Evolutionary conservation across 768 basidiomycete genomes (phyloP).

Genomic region (Tricholomella constricta): DNA sequence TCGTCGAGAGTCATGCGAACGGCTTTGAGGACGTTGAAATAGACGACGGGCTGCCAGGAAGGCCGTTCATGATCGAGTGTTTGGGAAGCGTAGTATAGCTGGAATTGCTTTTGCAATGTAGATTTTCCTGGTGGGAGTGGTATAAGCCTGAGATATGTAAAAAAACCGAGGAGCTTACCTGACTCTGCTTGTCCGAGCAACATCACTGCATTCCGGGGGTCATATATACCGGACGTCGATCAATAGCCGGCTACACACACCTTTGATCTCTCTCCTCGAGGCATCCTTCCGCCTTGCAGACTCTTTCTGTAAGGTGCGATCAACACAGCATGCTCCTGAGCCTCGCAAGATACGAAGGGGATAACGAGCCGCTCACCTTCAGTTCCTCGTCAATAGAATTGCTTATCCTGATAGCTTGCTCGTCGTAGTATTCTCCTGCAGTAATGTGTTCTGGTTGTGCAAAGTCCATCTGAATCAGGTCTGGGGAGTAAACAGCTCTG

Average conservation of each 20-base stretch:
- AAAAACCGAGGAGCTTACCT: slow-evolving; percentile 28
- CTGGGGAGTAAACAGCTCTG: slow-evolving; percentile 7
- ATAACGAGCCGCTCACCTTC: slow-evolving; percentile 35
- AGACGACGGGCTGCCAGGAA: slow-evolving; percentile 79
- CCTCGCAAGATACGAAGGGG: background rate
- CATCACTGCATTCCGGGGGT: slow-evolving; percentile 47
- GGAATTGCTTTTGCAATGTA: slow-evolving; percentile 84
- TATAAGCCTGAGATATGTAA: background rate
- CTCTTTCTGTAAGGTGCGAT: slow-evolving; percentile 44
- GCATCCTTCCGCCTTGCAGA: slow-evolving; percentile 46
- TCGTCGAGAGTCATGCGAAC: slow-evolving; percentile 74
- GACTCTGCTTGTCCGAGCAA: slow-evolving; percentile 80
- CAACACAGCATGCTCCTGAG: background rate
- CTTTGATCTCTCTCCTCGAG: slow-evolving; percentile 47
- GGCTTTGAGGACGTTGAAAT: slow-evolving; percentile 83
- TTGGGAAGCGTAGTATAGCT: slow-evolving; percentile 74
- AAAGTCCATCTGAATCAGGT: slow-evolving; percentile 12
- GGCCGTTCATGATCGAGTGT: slow-evolving; percentile 70
- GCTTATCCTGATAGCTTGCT: slow-evolving; percentile 48
- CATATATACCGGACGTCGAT: background rate
- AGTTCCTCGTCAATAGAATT: slow-evolving; percentile 59
- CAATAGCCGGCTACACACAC: slow-evolving; percentile 27
- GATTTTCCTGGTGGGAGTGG: slow-evolving; percentile 59
- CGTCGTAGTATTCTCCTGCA: slow-evolving; percentile 32
- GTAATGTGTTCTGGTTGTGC: slow-evolving; percentile 11